phyloP scores from a whole-genome alignment of 768 basidiomycete genomes.

The Suillus placidus region DNA sequence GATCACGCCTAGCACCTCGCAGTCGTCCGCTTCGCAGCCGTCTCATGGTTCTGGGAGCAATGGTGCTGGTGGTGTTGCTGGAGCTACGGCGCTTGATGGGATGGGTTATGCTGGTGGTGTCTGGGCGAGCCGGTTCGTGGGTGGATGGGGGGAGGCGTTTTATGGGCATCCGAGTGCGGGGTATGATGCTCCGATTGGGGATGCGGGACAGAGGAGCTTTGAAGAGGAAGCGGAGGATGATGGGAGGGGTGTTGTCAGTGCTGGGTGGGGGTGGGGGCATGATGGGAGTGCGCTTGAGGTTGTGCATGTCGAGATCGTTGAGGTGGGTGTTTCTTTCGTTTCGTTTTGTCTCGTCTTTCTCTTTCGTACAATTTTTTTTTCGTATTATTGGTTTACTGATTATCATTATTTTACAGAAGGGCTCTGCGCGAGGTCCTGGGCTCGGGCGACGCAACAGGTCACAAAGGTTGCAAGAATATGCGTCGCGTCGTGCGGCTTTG shows the following conservation, averaged over 20 bases:
- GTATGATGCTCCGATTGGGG: conserved; percentile 22
- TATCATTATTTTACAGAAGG: conserved; percentile 41
- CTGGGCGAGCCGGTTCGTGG: conserved; percentile 43
- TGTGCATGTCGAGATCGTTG: conserved; percentile 60
- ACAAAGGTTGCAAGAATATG: conserved; percentile 70
- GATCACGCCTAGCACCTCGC: conserved; percentile 26
- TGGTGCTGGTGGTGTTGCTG: conserved; percentile 31
- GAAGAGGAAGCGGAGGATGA: conserved; percentile 52
- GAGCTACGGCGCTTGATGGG: conserved; percentile 26
- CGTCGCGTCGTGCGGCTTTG: conserved; percentile 54
- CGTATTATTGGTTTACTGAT: background rate
- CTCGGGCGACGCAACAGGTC: conserved; percentile 61
- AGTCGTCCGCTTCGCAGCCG: conserved; percentile 24
- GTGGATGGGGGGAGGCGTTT: conserved; percentile 42
- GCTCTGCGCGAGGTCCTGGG: conserved; percentile 54
- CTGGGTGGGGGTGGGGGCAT: conserved; percentile 77
- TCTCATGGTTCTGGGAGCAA: conserved; percentile 15
- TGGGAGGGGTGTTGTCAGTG: conserved; percentile 63
- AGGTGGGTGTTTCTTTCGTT: conserved; percentile 46
- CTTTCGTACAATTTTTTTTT: conserved; percentile 8
- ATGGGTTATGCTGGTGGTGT: conserved; percentile 33
- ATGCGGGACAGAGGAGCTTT: conserved; percentile 31
- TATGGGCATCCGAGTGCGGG: conserved; percentile 35
- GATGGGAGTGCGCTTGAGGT: conserved; percentile 80
- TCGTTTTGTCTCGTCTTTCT: conserved; percentile 2